Evolutionary conservation across 2,329 filamentous ascomycete species (phyloP).

Genomic region (Microsporum canis): DNA sequence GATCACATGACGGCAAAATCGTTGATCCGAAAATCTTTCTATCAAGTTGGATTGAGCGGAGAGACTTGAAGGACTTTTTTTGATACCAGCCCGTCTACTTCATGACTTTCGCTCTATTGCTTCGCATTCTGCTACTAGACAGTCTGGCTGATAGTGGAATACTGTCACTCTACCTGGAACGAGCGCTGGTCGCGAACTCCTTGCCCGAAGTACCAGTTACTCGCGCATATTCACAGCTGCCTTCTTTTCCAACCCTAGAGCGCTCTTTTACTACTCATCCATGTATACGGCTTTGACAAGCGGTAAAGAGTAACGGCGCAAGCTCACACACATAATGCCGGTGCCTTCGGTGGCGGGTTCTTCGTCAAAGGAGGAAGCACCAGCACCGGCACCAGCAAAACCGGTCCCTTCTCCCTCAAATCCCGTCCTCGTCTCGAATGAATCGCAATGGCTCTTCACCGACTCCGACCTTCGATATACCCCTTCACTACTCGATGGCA

Average conservation of each 20-base stretch:
- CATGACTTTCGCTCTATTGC: not conserved
- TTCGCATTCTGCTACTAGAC: not conserved
- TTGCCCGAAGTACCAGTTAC: not conserved
- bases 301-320: not conserved
- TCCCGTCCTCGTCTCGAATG: slow-evolving; percentile 42
- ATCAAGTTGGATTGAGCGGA: not conserved
- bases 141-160: not conserved
- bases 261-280: too few relatives aligned
- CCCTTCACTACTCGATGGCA: slow-evolving; percentile 73
- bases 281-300: not conserved
- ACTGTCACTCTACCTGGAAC: not conserved
- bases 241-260: too few relatives aligned
- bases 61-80: not conserved
- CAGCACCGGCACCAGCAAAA: not conserved
- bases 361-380: not conserved
- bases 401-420: slow-evolving; percentile 25
- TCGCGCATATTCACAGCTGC: not conserved
- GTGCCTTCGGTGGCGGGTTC: not conserved
- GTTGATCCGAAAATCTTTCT: not conserved
- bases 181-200: not conserved
- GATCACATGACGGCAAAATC: not conserved
- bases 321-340: not conserved
- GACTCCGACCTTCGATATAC: slow-evolving; percentile 70
- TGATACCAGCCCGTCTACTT: not conserved
- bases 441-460: slow-evolving; percentile 80